These are phyloP conservation scores for Macrophomina tecta DNA, from an alignment of 2,329 filamentous ascomycete genomes.

Conservation along the genomic window DNA sequence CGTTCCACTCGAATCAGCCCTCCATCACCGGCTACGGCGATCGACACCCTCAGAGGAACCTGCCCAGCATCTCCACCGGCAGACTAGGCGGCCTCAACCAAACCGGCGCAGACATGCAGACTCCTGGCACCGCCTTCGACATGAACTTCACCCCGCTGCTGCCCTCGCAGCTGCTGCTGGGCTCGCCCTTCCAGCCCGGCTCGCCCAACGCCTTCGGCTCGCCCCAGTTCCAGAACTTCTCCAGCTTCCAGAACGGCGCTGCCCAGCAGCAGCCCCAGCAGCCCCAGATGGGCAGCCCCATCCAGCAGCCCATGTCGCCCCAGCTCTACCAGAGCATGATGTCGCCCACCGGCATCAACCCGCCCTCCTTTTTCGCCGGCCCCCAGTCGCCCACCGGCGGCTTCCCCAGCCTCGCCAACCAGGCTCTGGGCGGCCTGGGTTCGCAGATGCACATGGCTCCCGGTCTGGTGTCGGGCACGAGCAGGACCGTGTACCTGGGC, in stretches of 20 bases:
- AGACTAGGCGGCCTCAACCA: slow-evolving; percentile 62
- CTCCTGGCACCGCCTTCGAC: slow-evolving; percentile 87
- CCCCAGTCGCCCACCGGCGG: slow-evolving; percentile 85
- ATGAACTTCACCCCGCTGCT: slow-evolving; percentile 99
- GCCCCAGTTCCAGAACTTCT: slow-evolving; percentile 87
- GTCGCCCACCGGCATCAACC: slow-evolving; percentile 82
- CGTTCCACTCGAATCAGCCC: slow-evolving; percentile 81
- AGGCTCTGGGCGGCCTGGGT: slow-evolving; percentile 67
- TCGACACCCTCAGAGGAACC: slow-evolving; percentile 84
- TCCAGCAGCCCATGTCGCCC: slow-evolving; percentile 76
- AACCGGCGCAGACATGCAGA: slow-evolving; percentile 75
- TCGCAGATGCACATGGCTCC: slow-evolving; percentile 78
- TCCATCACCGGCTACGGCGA: slow-evolving; percentile 80
- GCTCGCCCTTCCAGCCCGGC: slow-evolving; percentile 95
- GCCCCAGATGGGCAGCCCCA: slow-evolving; percentile 73
- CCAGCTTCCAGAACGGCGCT: slow-evolving; percentile 64
- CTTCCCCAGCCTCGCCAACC: slow-evolving; percentile 69
- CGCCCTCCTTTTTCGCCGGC: slow-evolving; percentile 77
- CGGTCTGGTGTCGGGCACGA: slow-evolving; percentile 86
- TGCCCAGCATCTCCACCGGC: slow-evolving; percentile 91
- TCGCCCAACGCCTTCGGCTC: slow-evolving; percentile 89
- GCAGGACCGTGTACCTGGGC: slow-evolving; percentile 94
- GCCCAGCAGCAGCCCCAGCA: slow-evolving; percentile 67
- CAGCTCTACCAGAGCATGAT: slow-evolving; percentile 84
- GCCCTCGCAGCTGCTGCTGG: slow-evolving; percentile 90